A percentile compares a stretch with the other conserved stretches of the same genome.
These are phyloP conservation scores for Zarea fungicola DNA, from an alignment of 2,329 filamentous ascomycete genomes.

Conservation along the genomic window DNA sequence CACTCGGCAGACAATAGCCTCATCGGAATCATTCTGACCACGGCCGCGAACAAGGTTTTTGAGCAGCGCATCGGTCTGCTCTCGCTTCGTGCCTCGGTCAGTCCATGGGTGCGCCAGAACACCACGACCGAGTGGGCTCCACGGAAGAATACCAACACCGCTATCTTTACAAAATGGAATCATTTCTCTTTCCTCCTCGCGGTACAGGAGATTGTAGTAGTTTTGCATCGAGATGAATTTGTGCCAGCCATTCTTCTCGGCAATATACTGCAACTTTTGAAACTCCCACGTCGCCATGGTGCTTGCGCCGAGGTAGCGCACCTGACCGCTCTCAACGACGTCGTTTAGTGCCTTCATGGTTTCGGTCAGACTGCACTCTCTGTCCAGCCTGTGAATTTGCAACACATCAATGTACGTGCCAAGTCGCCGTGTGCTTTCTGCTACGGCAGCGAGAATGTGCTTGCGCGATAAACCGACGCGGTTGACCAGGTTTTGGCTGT, in stretches of 20 bases:
- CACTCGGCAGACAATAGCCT: neutral
- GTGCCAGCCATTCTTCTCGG: constrained; percentile 49
- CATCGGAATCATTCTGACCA: neutral
- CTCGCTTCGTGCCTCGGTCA: neutral
- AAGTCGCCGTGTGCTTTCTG: neutral
- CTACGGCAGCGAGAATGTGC: neutral
- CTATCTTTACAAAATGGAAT: constrained; percentile 22
- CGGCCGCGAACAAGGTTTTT: neutral
- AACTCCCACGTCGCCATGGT: constrained; percentile 46
- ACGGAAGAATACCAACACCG: neutral
- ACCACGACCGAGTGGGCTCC: neutral
- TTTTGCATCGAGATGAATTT: constrained; percentile 56
- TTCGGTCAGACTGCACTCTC: constrained; percentile 28
- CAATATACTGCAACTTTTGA: constrained; percentile 43
- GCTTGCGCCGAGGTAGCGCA: constrained; percentile 49
- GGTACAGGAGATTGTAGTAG: constrained; percentile 47
- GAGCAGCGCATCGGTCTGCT: neutral
- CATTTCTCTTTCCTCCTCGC: constrained; percentile 51
- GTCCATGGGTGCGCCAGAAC: neutral
- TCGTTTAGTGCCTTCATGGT: constrained; percentile 61
- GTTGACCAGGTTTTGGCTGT: neutral
- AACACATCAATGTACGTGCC: neutral
- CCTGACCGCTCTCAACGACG: constrained; percentile 51
- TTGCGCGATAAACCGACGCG: neutral
- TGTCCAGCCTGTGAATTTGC: neutral